Percentiles rank a stretch among this genome's conserved stretches.
phyloP scores from a whole-genome alignment of 352 stramenopile genomes.

The Aphanomyces invadans region DNA sequence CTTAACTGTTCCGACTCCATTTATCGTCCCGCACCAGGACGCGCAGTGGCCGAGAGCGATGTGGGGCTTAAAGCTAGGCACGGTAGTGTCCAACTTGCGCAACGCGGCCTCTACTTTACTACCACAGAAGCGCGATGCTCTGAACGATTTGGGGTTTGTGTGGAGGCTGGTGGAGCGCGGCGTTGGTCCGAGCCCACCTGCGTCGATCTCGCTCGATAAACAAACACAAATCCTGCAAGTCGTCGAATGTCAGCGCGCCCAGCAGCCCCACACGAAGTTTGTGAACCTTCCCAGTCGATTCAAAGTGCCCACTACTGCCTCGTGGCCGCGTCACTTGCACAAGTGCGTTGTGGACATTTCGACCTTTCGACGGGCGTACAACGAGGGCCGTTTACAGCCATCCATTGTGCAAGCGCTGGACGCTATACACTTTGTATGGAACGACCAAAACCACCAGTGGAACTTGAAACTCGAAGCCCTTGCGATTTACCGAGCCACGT shows the following conservation, averaged over 20 bases:
- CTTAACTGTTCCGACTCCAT: not conserved
- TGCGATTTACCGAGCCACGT: not conserved
- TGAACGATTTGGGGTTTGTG: not conserved
- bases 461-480: not conserved
- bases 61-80: not conserved
- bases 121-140: not conserved
- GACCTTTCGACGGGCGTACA: conserved; percentile 2
- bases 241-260: not conserved
- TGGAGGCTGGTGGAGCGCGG: not conserved
- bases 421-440: not conserved
- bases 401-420: not conserved
- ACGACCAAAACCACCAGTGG: not conserved
- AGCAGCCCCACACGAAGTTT: conserved; percentile 9
- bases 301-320: not conserved
- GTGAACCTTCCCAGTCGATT: conserved; percentile 5
- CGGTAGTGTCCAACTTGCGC: not conserved
- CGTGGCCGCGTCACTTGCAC: conserved; percentile 11
- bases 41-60: not conserved
- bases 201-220: not conserved
- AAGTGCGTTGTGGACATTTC: not conserved
- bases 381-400: not conserved
- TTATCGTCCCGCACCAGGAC: not conserved
- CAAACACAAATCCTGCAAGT: not conserved
- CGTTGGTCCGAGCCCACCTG: not conserved
- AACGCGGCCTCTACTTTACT: not conserved